Conservation (phyloP, 163 green algal genomes). For the Chloromonas sp. region DNA sequence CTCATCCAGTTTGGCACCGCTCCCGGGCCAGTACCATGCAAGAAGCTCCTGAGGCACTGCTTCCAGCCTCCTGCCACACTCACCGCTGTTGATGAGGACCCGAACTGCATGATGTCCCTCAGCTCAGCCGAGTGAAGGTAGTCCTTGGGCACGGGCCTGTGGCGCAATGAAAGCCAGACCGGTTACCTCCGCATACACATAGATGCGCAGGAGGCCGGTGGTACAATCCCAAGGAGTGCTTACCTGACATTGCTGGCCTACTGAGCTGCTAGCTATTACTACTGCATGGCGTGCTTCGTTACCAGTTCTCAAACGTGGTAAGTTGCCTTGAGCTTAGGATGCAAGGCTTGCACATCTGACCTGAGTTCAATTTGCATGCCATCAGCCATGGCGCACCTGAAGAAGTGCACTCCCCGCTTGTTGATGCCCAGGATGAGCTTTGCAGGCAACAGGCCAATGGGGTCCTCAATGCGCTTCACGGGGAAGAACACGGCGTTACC, state of each 20-base stretch:
- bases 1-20: too few relatives aligned
- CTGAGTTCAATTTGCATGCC: neutral
- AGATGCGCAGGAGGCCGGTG: neutral
- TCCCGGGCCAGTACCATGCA: too few relatives aligned
- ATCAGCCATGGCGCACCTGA: conserved; percentile 36
- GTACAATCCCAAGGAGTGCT: neutral
- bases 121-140: conserved; percentile 90
- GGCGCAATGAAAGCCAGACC: neutral
- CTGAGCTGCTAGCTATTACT: too few relatives aligned
- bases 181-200: neutral
- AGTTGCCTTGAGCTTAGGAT: too few relatives aligned
- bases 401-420: conserved; percentile 88
- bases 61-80: neutral
- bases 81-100: conserved; percentile 18
- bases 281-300: too few relatives aligned
- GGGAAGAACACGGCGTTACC: conserved; percentile 7
- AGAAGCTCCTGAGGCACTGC: too few relatives aligned
- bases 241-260: too few relatives aligned
- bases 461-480: conserved; percentile 77
- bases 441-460: conserved; percentile 85
- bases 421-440: conserved; percentile 94
- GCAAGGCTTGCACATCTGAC: too few relatives aligned
- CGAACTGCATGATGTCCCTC: conserved; percentile 94
- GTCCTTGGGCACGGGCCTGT: conserved; percentile 73
- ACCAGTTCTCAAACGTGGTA: too few relatives aligned